These are phyloP conservation scores for Prunella vulgaris DNA, from an alignment of 257 asterid genomes.

Conservation along the genomic window DNA sequence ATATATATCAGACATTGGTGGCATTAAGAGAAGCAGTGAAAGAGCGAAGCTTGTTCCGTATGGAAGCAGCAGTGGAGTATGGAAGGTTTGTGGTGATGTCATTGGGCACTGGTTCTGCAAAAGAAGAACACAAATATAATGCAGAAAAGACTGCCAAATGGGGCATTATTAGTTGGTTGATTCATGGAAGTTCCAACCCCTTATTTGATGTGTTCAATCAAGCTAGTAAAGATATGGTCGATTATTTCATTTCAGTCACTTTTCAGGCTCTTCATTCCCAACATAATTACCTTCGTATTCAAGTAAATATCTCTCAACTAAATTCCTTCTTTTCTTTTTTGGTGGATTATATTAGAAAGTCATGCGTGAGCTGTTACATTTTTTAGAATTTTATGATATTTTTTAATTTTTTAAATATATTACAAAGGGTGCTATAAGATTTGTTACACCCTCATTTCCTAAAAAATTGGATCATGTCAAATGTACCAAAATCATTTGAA, in stretches of 20 bases:
- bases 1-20: constrained; percentile 34
- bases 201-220: constrained; percentile 40
- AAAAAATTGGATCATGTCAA: too few species aligned
- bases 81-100: constrained; percentile 42
- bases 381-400: background rate
- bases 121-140: constrained; percentile 35
- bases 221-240: constrained; percentile 43
- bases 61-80: constrained; percentile 29
- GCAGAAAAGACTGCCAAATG: constrained; percentile 45
- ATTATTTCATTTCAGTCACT: constrained; percentile 33
- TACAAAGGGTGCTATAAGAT: too few species aligned
- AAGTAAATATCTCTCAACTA: constrained; percentile 20
- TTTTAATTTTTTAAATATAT: too few species aligned
- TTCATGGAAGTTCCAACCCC: constrained; percentile 36
- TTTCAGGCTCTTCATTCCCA: constrained; percentile 34
- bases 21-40: constrained; percentile 47
- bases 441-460: too few species aligned
- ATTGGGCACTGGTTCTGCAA: constrained; percentile 48
- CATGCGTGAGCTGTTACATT: background rate
- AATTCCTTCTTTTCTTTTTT: background rate
- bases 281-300: constrained; percentile 52
- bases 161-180: constrained; percentile 49
- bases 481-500: too few species aligned
- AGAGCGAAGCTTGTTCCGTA: constrained; percentile 32
- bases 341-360: background rate